phyloP scores from a whole-genome alignment of 345 rosid species.

The Barbarea vulgaris region DNA sequence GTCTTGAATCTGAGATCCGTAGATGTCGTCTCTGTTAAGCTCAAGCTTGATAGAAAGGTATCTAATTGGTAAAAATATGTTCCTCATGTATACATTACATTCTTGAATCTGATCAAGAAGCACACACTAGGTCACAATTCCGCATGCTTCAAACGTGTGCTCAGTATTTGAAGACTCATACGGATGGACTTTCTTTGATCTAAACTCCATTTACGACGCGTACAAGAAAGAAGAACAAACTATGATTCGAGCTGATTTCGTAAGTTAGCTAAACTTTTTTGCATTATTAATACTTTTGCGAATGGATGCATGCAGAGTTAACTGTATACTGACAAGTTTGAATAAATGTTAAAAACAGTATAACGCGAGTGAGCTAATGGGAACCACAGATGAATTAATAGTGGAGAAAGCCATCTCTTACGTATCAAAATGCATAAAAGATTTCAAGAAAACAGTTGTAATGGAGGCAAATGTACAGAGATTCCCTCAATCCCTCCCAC shows the following conservation, averaged over 20 bases:
- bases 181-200: slow-evolving; percentile 60
- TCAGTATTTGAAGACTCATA: slow-evolving; percentile 44
- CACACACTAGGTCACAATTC: slow-evolving; percentile 52
- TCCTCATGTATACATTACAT: neutral
- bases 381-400: slow-evolving; percentile 49
- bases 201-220: slow-evolving; percentile 53
- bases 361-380: slow-evolving; percentile 52
- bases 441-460: slow-evolving; percentile 45
- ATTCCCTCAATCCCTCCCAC: slow-evolving; percentile 54
- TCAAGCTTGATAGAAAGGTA: slow-evolving; percentile 58
- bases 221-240: slow-evolving; percentile 46
- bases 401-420: slow-evolving; percentile 43
- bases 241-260: slow-evolving; percentile 55
- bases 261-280: slow-evolving; percentile 33
- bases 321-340: neutral
- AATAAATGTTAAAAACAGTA: slow-evolving; percentile 45
- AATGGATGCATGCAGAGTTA: neutral
- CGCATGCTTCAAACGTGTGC: slow-evolving; percentile 54
- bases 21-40: slow-evolving; percentile 51
- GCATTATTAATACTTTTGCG: too few species aligned
- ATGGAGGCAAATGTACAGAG: slow-evolving; percentile 46
- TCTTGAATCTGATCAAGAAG: neutral
- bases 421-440: slow-evolving; percentile 51
- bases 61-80: neutral
- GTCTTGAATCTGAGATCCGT: slow-evolving; percentile 53